Percentiles rank a stretch among this genome's conserved stretches.
Evolutionary conservation across 148 eudicot genomes (phyloP).

Genomic region (Silene conica): DNA sequence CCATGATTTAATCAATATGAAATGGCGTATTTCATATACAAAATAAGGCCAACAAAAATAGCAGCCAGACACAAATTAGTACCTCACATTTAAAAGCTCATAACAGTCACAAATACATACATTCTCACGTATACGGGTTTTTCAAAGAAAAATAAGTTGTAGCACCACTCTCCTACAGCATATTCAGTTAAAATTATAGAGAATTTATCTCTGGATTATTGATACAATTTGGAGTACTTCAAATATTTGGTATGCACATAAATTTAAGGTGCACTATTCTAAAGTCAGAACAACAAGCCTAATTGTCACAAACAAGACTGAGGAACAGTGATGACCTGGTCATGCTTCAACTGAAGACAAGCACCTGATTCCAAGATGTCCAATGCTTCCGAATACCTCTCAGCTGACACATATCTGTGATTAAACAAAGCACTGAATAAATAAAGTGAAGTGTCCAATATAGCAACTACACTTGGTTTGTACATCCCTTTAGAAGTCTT

Average conservation of each 20-base stretch:
- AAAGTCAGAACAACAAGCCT: neutral
- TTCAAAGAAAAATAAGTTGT: neutral
- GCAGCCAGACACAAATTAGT: neutral
- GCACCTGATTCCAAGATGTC: constrained; percentile 85
- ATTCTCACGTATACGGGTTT: neutral
- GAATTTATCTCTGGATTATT: too few species aligned
- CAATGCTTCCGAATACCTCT: constrained; percentile 72
- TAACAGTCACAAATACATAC: neutral
- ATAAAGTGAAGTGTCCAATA: neutral
- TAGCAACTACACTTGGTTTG: neutral
- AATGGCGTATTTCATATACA: neutral
- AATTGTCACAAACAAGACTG: constrained; percentile 2
- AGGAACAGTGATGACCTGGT: constrained; percentile 47
- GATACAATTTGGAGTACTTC: neutral
- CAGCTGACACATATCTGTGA: constrained; percentile 67
- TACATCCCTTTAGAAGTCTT: neutral
- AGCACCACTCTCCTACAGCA: constrained; percentile 2
- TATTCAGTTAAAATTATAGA: neutral
- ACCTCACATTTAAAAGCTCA: neutral
- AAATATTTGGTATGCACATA: neutral
- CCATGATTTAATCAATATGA: neutral
- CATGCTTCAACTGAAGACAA: constrained; percentile 76
- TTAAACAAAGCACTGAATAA: constrained; percentile 19
- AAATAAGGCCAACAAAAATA: neutral
- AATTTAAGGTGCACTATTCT: neutral